These are phyloP conservation scores for Diplocarpon rosae DNA, from an alignment of 2,329 filamentous ascomycete species.

Conservation along the genomic window DNA sequence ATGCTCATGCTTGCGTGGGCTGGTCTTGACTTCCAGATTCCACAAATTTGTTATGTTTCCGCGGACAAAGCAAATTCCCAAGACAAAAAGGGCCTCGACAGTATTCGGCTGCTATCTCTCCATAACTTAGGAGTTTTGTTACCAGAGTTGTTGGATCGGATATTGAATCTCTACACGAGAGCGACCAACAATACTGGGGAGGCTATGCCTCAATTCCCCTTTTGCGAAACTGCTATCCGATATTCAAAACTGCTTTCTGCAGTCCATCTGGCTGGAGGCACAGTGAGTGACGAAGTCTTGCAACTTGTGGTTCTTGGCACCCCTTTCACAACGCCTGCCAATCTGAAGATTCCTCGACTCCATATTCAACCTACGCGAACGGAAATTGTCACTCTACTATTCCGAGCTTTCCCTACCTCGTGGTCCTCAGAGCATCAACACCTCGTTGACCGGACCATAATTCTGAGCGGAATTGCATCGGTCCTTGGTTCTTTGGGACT, in stretches of 20 bases:
- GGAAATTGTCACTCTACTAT: conserved; percentile 53
- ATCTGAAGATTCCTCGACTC: conserved; percentile 40
- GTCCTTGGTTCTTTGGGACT: conserved; percentile 71
- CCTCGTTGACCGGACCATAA: conserved; percentile 63
- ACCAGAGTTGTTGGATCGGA: conserved; percentile 65
- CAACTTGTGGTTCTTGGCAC: conserved; percentile 55
- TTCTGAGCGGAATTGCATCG: conserved; percentile 78
- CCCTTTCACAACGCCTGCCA: conserved; percentile 38
- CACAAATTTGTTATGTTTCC: conserved; percentile 36
- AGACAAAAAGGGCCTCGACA: conserved; percentile 25
- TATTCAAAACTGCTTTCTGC: conserved; percentile 60
- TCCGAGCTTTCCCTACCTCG: conserved; percentile 59
- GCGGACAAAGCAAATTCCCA: conserved; percentile 23
- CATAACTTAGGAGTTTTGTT: conserved; percentile 47
- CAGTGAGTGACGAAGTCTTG: conserved; percentile 48
- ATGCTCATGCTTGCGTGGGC: conserved; percentile 78
- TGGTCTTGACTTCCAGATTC: conserved; percentile 72
- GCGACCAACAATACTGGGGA: conserved; percentile 52
- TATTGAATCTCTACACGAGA: conserved; percentile 61
- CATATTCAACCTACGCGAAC: conserved; percentile 45
- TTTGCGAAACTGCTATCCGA: conserved; percentile 63
- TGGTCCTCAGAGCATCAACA: conserved; percentile 54
- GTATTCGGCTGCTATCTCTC: conserved; percentile 29
- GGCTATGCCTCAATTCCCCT: conserved; percentile 57
- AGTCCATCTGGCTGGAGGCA: conserved; percentile 54